These are phyloP conservation scores for Umbelopsis sp. DNA, from an alignment of 192 early-diverging fungal species.

Conservation along the genomic window DNA sequence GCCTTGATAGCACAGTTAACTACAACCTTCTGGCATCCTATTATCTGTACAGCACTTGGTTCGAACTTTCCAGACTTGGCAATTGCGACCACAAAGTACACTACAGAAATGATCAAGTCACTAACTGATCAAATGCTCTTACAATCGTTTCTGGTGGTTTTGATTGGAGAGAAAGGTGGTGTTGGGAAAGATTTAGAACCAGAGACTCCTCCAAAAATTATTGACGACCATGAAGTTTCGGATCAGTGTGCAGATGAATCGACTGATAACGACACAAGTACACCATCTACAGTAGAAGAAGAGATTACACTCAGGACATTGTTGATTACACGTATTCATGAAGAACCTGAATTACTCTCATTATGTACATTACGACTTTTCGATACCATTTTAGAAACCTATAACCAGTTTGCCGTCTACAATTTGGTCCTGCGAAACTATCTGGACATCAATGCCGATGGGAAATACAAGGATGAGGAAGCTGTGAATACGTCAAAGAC, in stretches of 20 bases:
- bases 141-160: slow-evolving; percentile 35
- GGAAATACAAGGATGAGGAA: slow-evolving; percentile 34
- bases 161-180: slow-evolving; percentile 42
- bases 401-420: slow-evolving; percentile 63
- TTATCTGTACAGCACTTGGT: slow-evolving; percentile 34
- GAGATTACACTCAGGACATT: slow-evolving; percentile 47
- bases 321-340: slow-evolving; percentile 37
- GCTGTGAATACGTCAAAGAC: neutral
- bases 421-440: slow-evolving; percentile 63
- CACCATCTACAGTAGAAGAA: slow-evolving; percentile 15
- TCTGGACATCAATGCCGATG: slow-evolving; percentile 36
- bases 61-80: slow-evolving; percentile 34
- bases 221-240: neutral
- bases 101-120: slow-evolving; percentile 44
- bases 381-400: slow-evolving; percentile 60
- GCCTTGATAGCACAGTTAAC: slow-evolving; percentile 40
- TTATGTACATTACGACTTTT: slow-evolving; percentile 61
- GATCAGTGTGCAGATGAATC: too few species aligned
- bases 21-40: slow-evolving; percentile 44
- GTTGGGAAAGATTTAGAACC: slow-evolving; percentile 43
- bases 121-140: slow-evolving; percentile 41
- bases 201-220: slow-evolving; percentile 16
- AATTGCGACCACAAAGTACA: slow-evolving; percentile 39
- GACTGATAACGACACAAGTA: slow-evolving; percentile 2
- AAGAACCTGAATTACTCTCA: slow-evolving; percentile 45